Base-by-base conservation (phyloP, 1,284 basidiomycete genomes). In the Cryptococcus sp. region DNA sequence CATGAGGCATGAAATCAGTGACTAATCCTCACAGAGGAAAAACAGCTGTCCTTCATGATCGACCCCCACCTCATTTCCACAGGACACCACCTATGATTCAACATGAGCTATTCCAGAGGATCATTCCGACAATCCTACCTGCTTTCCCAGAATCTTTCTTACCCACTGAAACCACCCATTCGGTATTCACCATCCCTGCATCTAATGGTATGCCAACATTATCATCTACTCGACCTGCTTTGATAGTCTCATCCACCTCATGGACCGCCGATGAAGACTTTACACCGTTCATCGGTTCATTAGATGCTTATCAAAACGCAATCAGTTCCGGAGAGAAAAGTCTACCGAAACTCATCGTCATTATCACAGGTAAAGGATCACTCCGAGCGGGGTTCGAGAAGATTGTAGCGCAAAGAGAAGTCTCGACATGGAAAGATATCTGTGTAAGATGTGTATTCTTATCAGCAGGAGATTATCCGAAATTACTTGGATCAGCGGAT, bases 211-310 rank as follows among this genome's bases (percentile, higher is more conserved):
- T 62, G 13, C 59, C 77, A 72, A 37, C 66, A 10, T 73, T 84
- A 15, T 82, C 87, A 13, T 62, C 78, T 3, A 86, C 90, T 62
- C 81, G 94, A 57, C 90, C 92, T 2, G 93, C 90, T 0, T 78
- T 98, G 3, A 67, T 98, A 23, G 86, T 99, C 23, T 91, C 89
- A 32, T 91, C 90, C 63, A 99, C 96, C 0, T 92, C 89, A 8
- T 98, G 96, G 95, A 98, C 96, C 0, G 86, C 90, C 5, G 96
- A 99, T 70, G 96, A 99, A 75, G 93, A 98, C 73, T 98, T 99
- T 62, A 79, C 82, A 3, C 82, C 96, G 45, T 82, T 99, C 4
- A 75, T 96, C 13, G 79, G 83, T 13, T 90, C 90, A 6, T 78
- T 97, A 80, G 56, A 91, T 86, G 11, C 44, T 45, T 71, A 74